Conservation (phyloP, 2,329 filamentous ascomycete genomes). For the Colletotrichum viniferum region DNA sequence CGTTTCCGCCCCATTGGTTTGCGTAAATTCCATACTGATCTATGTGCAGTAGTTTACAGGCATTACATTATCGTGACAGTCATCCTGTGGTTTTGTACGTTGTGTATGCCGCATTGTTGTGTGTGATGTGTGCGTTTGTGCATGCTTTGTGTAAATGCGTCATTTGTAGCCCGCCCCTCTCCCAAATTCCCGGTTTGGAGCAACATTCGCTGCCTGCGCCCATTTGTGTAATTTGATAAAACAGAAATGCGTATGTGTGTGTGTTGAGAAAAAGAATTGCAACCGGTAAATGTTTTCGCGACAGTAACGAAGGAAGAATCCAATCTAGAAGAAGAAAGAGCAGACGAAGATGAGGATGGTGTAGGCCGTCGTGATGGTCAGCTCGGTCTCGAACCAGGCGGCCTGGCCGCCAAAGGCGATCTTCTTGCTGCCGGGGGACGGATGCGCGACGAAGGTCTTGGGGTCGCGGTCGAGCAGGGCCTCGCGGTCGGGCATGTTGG, state of each 20-base stretch:
- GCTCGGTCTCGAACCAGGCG: slow-evolving; percentile 61
- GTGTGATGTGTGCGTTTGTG: background rate
- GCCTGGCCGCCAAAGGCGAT: slow-evolving; percentile 58
- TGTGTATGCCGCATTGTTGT: background rate
- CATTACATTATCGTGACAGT: slow-evolving; percentile 23
- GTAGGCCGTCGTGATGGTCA: slow-evolving; percentile 53
- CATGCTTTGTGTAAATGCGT: background rate
- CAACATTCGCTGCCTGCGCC: slow-evolving; percentile 1
- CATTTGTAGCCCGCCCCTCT: background rate
- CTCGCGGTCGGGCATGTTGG: slow-evolving; percentile 60
- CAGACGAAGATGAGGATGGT: slow-evolving; percentile 54
- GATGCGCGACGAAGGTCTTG: slow-evolving; percentile 58
- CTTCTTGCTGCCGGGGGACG: slow-evolving; percentile 55
- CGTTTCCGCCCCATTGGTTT: background rate
- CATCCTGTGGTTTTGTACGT: slow-evolving; percentile 6
- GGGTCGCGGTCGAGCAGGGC: slow-evolving; percentile 59
- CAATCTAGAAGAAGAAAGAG: slow-evolving; percentile 38
- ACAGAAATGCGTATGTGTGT: background rate
- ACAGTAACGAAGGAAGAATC: background rate
- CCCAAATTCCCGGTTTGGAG: background rate
- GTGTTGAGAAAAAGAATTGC: background rate
- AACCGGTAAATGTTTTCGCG: background rate
- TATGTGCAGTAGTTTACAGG: slow-evolving; percentile 20
- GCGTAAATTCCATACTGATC: slow-evolving; percentile 17
- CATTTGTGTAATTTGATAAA: background rate